phyloP scores from a whole-genome alignment of 192 early-diverging fungal species.

The Linderina pennispora region DNA sequence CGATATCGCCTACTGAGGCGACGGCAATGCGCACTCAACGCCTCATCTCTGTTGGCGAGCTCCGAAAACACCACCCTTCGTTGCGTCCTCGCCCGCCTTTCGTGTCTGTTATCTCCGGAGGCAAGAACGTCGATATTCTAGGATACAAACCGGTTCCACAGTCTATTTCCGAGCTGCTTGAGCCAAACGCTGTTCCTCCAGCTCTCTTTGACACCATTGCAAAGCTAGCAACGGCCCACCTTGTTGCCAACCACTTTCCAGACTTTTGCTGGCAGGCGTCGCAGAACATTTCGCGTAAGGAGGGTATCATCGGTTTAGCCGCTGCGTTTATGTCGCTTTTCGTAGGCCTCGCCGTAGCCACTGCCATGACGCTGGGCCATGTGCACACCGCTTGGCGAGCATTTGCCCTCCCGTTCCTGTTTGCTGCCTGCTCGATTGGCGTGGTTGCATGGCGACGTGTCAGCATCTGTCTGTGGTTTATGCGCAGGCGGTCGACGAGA shows the following conservation, averaged over 20 bases:
- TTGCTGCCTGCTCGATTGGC: not conserved
- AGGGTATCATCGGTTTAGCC: not conserved
- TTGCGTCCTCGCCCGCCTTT: slow-evolving; percentile 19
- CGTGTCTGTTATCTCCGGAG: not conserved
- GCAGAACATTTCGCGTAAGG: slow-evolving; percentile 17
- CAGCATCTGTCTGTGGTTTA: slow-evolving; percentile 15
- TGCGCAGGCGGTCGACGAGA: slow-evolving; percentile 11
- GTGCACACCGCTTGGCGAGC: slow-evolving; percentile 13
- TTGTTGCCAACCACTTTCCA: slow-evolving; percentile 15
- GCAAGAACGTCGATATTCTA: not conserved
- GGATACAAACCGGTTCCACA: slow-evolving; percentile 19
- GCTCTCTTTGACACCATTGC: slow-evolving; percentile 35
- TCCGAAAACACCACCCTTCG: slow-evolving; percentile 19
- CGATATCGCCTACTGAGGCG: too few relatives aligned
- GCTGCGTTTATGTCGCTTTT: slow-evolving; percentile 3
- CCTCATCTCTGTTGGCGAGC: slow-evolving; percentile 8
- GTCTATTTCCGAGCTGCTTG: slow-evolving; percentile 8
- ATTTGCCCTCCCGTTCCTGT: slow-evolving; percentile 9
- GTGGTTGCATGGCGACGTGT: slow-evolving; percentile 17
- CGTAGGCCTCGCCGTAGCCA: slow-evolving; percentile 3
- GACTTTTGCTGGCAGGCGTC: slow-evolving; percentile 18
- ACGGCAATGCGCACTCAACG: not conserved
- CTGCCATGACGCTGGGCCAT: not conserved
- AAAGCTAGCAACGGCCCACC: slow-evolving; percentile 13
- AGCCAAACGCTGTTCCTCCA: slow-evolving; percentile 16